phyloP scores from a whole-genome alignment of 2,329 filamentous ascomycete species.

The Fusarium austroafricanum region DNA sequence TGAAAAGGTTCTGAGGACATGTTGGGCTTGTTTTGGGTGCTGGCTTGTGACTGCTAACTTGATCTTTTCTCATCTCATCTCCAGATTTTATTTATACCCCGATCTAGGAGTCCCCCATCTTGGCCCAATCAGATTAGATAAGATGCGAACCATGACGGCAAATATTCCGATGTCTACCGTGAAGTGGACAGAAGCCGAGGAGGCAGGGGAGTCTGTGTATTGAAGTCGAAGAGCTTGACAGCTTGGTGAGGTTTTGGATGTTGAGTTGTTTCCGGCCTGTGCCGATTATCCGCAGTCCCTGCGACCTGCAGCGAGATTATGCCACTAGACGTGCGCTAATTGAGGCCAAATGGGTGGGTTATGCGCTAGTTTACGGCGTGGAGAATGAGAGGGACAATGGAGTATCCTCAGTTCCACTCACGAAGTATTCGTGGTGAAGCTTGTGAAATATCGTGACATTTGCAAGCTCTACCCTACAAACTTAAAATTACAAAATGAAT shows the following conservation, averaged over 20 bases:
- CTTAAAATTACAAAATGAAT: too few relatives aligned
- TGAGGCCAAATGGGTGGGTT: background rate
- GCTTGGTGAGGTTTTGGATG: slow-evolving; percentile 2
- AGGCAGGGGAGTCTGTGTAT: slow-evolving; percentile 25
- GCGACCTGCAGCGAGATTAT: slow-evolving; percentile 5
- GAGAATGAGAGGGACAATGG: too few relatives aligned
- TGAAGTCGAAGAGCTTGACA: background rate
- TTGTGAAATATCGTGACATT: too few relatives aligned
- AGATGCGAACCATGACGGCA: slow-evolving; percentile 7
- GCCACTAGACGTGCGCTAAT: slow-evolving; percentile 9
- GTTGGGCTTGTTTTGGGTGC: slow-evolving; percentile 2
- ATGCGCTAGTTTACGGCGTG: slow-evolving; percentile 10
- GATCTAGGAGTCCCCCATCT: background rate
- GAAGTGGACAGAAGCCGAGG: background rate
- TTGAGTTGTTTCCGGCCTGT: slow-evolving; percentile 6
- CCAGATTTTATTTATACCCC: slow-evolving; percentile 43
- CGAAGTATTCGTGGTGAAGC: too few relatives aligned
- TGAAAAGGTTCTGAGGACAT: slow-evolving; percentile 42
- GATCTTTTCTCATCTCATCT: slow-evolving; percentile 13
- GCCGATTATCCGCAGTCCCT: slow-evolving; percentile 32
- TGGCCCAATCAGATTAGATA: slow-evolving; percentile 36
- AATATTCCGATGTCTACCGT: slow-evolving; percentile 16
- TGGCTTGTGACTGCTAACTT: slow-evolving; percentile 14
- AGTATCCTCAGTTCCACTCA: too few relatives aligned
- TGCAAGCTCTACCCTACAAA: background rate